Percentiles rank a stretch among this genome's conserved stretches.
phyloP scores from a whole-genome alignment of 1,139 yeast species.

The Kurtzmaniella quercitrusa region DNA sequence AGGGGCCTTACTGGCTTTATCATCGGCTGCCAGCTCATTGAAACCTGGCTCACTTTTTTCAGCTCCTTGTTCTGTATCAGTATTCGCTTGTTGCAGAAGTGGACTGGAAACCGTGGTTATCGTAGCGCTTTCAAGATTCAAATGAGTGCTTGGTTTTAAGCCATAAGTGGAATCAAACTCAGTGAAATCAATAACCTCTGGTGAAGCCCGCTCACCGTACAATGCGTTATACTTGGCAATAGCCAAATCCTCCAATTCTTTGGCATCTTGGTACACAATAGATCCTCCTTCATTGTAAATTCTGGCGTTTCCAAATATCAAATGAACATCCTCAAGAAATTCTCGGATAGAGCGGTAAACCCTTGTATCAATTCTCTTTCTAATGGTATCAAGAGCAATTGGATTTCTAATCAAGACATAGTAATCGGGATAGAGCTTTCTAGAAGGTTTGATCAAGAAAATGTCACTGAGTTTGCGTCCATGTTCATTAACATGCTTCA shows the following conservation, averaged over 20 bases:
- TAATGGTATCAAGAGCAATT: constrained; percentile 70
- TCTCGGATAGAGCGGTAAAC: constrained; percentile 56
- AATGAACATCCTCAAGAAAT: constrained; percentile 65
- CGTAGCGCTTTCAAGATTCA: not conserved
- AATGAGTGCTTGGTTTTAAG: constrained; percentile 27
- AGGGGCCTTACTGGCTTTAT: too few relatives aligned
- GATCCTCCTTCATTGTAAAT: constrained; percentile 91
- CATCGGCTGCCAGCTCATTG: not conserved
- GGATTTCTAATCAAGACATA: constrained; percentile 76
- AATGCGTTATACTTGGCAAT: constrained; percentile 28
- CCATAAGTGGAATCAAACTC: constrained; percentile 47
- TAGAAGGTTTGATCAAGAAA: constrained; percentile 67
- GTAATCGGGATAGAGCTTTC: constrained; percentile 78
- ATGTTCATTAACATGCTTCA: constrained; percentile 40
- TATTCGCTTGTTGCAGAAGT: constrained; percentile 9
- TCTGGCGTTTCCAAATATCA: constrained; percentile 79
- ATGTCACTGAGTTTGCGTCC: constrained; percentile 50
- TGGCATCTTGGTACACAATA: constrained; percentile 74
- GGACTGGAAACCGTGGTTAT: not conserved
- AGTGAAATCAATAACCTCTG: constrained; percentile 37
- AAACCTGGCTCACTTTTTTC: constrained; percentile 13
- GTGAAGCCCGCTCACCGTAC: constrained; percentile 19
- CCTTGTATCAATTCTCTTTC: constrained; percentile 51
- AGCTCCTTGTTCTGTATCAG: constrained; percentile 24
- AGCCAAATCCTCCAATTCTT: constrained; percentile 53